Conservation (phyloP, 345 rosid species). For the Gossypium turneri region DNA sequence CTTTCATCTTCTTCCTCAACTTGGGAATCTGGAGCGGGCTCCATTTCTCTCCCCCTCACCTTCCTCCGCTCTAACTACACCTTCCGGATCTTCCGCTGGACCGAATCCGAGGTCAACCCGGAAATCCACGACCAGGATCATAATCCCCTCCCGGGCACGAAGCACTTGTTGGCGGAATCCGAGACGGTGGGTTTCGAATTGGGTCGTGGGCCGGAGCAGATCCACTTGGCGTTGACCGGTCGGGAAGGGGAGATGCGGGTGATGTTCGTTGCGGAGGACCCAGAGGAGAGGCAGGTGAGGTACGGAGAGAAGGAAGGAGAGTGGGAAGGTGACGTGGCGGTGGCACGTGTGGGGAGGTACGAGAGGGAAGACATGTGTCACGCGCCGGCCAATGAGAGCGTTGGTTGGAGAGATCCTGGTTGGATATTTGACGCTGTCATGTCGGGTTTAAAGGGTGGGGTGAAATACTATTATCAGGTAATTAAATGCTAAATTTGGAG, state of each 20-base stretch:
- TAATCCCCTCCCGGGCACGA: constrained; percentile 73
- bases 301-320: constrained; percentile 56
- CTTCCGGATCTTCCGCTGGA: constrained; percentile 91
- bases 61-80: constrained; percentile 74
- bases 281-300: constrained; percentile 52
- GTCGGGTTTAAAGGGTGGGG: constrained; percentile 51
- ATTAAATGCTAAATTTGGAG: background rate
- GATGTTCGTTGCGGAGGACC: constrained; percentile 66
- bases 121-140: constrained; percentile 65
- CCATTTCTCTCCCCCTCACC: constrained; percentile 60
- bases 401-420: constrained; percentile 95
- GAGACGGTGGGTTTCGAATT: constrained; percentile 38
- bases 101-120: constrained; percentile 57
- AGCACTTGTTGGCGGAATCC: constrained; percentile 51
- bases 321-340: constrained; percentile 25
- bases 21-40: constrained; percentile 72
- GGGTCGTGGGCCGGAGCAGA: constrained; percentile 61
- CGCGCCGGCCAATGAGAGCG: constrained; percentile 66
- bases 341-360: constrained; percentile 63
- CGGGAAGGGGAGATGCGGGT: constrained; percentile 75
- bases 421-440: constrained; percentile 75
- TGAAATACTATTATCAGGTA: constrained; percentile 37
- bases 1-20: constrained; percentile 46
- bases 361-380: constrained; percentile 79
- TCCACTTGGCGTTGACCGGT: constrained; percentile 69